phyloP scores from a whole-genome alignment of 495 filamentous ascomycete species.

The Immersiella caudata region DNA sequence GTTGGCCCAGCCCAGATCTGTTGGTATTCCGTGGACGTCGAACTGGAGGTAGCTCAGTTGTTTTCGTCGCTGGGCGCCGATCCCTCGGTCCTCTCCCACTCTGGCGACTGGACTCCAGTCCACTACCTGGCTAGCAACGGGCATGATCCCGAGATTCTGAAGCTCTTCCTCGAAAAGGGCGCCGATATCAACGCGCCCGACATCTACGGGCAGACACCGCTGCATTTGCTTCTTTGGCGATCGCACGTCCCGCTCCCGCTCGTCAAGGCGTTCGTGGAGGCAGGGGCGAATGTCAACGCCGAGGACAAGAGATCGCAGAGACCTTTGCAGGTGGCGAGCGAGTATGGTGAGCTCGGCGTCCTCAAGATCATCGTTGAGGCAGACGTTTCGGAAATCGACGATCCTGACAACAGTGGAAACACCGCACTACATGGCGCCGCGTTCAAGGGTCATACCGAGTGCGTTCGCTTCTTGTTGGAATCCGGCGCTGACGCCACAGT shows the following conservation, averaged over 20 bases:
- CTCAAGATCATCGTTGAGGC: constrained; percentile 23
- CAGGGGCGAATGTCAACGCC: constrained; percentile 21
- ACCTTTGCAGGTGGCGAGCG: constrained; percentile 18
- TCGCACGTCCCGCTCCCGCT: constrained; percentile 2
- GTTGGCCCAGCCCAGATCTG: neutral
- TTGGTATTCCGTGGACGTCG: constrained; percentile 6
- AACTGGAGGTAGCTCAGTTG: neutral
- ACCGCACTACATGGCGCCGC: constrained; percentile 29
- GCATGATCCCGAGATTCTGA: constrained; percentile 14
- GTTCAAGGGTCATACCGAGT: neutral
- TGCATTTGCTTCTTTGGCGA: constrained; percentile 19
- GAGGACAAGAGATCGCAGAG: constrained; percentile 17
- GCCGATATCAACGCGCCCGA: constrained; percentile 23
- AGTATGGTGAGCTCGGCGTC: constrained; percentile 14
- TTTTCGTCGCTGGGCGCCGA: constrained; percentile 23
- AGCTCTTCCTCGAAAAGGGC: constrained; percentile 22
- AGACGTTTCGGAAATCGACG: constrained; percentile 27
- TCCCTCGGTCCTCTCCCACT: neutral
- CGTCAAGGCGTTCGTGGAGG: constrained; percentile 24
- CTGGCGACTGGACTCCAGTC: neutral
- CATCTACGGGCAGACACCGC: neutral
- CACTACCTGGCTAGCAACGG: constrained; percentile 20
- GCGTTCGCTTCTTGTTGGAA: constrained; percentile 23
- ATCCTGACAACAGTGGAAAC: constrained; percentile 24
- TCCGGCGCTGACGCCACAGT: constrained; percentile 39